Percentiles rank a stretch among this genome's conserved stretches.
These are phyloP conservation scores for Phlebopus sp. DNA, from an alignment of 1,284 basidiomycete genomes.

Conservation along the genomic window DNA sequence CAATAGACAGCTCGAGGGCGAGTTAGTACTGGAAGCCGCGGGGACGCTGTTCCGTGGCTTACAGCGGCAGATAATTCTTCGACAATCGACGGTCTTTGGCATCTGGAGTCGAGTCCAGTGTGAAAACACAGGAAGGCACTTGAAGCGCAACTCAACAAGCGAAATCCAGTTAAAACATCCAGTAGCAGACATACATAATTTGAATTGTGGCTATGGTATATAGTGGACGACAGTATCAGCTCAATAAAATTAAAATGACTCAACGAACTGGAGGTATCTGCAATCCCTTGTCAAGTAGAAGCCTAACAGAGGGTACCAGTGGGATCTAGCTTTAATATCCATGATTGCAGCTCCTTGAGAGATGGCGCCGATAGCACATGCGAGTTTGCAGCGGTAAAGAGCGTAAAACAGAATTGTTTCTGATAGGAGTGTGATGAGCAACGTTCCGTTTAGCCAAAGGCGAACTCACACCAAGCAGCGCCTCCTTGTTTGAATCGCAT, in stretches of 20 bases:
- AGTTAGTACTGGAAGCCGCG: slow-evolving; percentile 7
- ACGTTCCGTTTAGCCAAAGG: neutral
- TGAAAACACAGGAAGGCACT: slow-evolving; percentile 3
- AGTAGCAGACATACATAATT: slow-evolving; percentile 15
- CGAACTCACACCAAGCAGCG: slow-evolving; percentile 74
- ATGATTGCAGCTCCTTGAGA: slow-evolving; percentile 77
- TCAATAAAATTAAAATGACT: slow-evolving; percentile 21
- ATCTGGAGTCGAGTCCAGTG: too few relatives aligned
- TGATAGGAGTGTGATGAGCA: slow-evolving; percentile 34
- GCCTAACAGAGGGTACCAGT: slow-evolving; percentile 54
- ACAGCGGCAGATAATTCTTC: too few relatives aligned
- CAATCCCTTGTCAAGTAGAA: neutral
- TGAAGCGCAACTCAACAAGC: too few relatives aligned
- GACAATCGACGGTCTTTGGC: too few relatives aligned
- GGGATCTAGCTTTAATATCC: slow-evolving; percentile 80
- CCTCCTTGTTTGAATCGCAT: slow-evolving; percentile 83
- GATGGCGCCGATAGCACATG: slow-evolving; percentile 81
- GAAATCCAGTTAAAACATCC: neutral
- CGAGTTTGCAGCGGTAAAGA: slow-evolving; percentile 88
- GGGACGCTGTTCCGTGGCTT: neutral
- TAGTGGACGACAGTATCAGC: slow-evolving; percentile 16
- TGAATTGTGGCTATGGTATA: slow-evolving; percentile 28
- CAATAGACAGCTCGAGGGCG: neutral
- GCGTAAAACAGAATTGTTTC: slow-evolving; percentile 82
- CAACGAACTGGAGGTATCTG: slow-evolving; percentile 1